Base-by-base conservation (phyloP, 2,329 filamentous ascomycete genomes). In the Hypoxylon sp. region DNA sequence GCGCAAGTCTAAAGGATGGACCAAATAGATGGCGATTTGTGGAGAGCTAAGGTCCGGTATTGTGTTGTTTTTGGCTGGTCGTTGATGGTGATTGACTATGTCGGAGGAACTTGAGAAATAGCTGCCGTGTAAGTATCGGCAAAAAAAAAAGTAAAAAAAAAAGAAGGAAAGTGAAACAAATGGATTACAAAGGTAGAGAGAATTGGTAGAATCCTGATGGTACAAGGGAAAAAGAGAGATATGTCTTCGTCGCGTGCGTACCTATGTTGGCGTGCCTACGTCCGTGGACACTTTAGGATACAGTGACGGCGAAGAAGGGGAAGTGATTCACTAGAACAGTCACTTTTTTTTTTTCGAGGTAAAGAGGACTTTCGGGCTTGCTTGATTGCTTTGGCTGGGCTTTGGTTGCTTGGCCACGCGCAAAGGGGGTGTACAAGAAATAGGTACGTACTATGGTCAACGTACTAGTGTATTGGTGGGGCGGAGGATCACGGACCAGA, bases 221-320 rank as follows among this genome's bases (percentile, higher is more conserved):
- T 63, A 70, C 67, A 59, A 64, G 57, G 53, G 63, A 60, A 59
- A 60, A 64, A 68, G 77, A 78, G 72, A 72, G 74, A 70, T 79
- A 59, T 63, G 54, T 64, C 50, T 62, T 62, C 39, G 66, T 62
- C 60, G 51, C 35, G 54, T 54, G 64, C 60, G 51, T 66, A 60
- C 35, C 42, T 65, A 19, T 47, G 51, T 24, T 61, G 50, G 50
- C 50, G 58, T 61, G 67, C 46, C 59, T 67, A 53, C 56, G 57
- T 56, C 44, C 47, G 46, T 59, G 42, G 57, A 62, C 54, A 60
- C 63, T 57, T 63, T 35, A 35, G 54, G 57, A 63, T 56, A 55
- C 44, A 56, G 65, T 70, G 68, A 70, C 60, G 68, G 65, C 65
- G 53, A 70, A 65, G 62, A 67, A 67, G 59, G 64, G 53, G 53